These are phyloP conservation scores for Zygosaccharomyces pseudobailii DNA, from an alignment of 1,139 yeast species.

Conservation along the genomic window DNA sequence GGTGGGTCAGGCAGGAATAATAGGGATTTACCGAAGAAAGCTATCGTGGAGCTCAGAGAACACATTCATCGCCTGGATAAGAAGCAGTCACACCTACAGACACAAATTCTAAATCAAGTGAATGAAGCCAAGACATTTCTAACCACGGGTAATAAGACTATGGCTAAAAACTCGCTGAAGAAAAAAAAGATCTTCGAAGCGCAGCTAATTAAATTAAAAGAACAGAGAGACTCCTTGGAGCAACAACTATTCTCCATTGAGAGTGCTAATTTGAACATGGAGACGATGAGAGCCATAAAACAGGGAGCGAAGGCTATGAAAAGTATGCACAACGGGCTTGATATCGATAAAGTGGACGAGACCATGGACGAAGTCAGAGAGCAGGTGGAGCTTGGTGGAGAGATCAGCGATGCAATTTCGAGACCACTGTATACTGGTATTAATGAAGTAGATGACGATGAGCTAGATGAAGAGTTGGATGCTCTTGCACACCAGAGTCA, in stretches of 20 bases:
- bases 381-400: slow-evolving; percentile 92
- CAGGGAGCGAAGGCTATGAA: slow-evolving; percentile 97
- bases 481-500: slow-evolving; percentile 78
- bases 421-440: slow-evolving; percentile 81
- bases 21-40: slow-evolving; percentile 86
- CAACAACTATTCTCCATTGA: slow-evolving; percentile 87
- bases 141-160: slow-evolving; percentile 60
- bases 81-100: slow-evolving; percentile 76
- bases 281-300: slow-evolving; percentile 98
- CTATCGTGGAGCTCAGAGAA: slow-evolving; percentile 83
- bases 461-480: slow-evolving; percentile 85
- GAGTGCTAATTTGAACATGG: slow-evolving; percentile 90
- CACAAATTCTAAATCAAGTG: slow-evolving; percentile 80
- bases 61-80: slow-evolving; percentile 83
- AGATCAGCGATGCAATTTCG: slow-evolving; percentile 91
- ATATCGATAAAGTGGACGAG: slow-evolving; percentile 92
- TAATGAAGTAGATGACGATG: slow-evolving; percentile 76
- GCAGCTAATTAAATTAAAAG: slow-evolving; percentile 74
- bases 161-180: slow-evolving; percentile 83
- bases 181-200: slow-evolving; percentile 79
- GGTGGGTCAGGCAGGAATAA: slow-evolving; percentile 54
- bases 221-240: slow-evolving; percentile 85
- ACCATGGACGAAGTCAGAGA: slow-evolving; percentile 99
- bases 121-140: slow-evolving; percentile 69
- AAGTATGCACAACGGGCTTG: slow-evolving; percentile 89